Evolutionary conservation across 2,329 filamentous ascomycete species (phyloP).

Genomic region (Claviceps cyperi): DNA sequence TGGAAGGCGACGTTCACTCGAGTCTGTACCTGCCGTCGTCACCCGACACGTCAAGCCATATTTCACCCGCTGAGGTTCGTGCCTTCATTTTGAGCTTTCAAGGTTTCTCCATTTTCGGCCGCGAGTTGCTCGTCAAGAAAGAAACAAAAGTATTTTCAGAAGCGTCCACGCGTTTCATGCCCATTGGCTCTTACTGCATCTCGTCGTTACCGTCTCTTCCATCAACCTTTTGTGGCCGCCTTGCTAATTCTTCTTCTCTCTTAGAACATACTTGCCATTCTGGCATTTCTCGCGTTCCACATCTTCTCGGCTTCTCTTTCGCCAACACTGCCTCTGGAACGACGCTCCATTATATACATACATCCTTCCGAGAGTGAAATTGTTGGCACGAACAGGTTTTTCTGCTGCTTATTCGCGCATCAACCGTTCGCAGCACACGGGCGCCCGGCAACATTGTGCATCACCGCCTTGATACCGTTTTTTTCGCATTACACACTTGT

Average conservation of each 20-base stretch:
- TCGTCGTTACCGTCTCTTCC: background rate
- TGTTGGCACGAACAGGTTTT: background rate
- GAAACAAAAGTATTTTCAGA: background rate
- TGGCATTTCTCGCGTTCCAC: background rate
- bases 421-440: no score
- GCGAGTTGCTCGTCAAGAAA: constrained; percentile 11
- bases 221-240: constrained; percentile 1
- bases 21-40: background rate
- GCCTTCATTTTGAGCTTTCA: constrained; percentile 18
- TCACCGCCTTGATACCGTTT: no score
- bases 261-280: background rate
- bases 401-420: no score
- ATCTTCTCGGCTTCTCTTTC: background rate
- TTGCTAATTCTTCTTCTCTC: background rate
- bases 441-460: no score
- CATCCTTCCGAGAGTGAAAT: background rate
- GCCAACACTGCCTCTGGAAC: background rate
- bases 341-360: background rate
- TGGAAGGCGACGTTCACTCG: constrained; percentile 2
- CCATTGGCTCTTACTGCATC: background rate
- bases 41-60: background rate
- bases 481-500: no score
- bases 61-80: background rate
- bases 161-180: background rate
- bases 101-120: constrained; percentile 15